phyloP scores from a whole-genome alignment of 1,284 basidiomycete genomes.

The Apiotrichum montevideense region DNA sequence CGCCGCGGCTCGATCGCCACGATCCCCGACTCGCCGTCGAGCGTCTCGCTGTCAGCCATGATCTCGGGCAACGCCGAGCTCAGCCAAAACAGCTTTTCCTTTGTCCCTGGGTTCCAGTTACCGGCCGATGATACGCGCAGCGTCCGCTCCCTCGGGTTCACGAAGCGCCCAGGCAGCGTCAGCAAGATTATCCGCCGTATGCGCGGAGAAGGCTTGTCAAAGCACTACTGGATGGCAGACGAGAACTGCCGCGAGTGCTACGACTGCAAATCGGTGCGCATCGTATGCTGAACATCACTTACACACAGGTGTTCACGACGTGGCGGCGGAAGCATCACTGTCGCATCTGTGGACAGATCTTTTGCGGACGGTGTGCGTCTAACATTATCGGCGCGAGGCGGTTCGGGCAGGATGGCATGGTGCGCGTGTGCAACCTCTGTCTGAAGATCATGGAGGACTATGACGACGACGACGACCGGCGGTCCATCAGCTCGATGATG shows the following conservation, averaged over 20 bases:
- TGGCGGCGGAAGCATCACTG: slow-evolving; percentile 94
- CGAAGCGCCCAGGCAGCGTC: slow-evolving; percentile 69
- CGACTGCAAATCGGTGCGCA: slow-evolving; percentile 60
- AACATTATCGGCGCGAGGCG: slow-evolving; percentile 93
- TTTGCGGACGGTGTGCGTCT: slow-evolving; percentile 91
- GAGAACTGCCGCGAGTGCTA: slow-evolving; percentile 93
- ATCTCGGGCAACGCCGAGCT: slow-evolving; percentile 38
- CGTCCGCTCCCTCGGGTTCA: slow-evolving; percentile 36
- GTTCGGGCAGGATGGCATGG: slow-evolving; percentile 85
- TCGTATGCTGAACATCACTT: slow-evolving; percentile 52
- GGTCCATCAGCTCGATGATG: slow-evolving; percentile 42
- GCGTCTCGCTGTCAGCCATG: slow-evolving; percentile 40
- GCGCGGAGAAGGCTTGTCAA: slow-evolving; percentile 61
- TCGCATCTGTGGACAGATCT: slow-evolving; percentile 83
- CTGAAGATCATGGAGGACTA: slow-evolving; percentile 77
- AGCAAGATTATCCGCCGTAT: slow-evolving; percentile 82
- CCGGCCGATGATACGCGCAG: slow-evolving; percentile 43
- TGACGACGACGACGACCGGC: slow-evolving; percentile 56
- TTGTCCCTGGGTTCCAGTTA: slow-evolving; percentile 44
- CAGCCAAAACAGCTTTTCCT: slow-evolving; percentile 32
- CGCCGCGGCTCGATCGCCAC: slow-evolving; percentile 40
- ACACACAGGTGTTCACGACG: slow-evolving; percentile 83
- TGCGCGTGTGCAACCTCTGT: slow-evolving; percentile 91
- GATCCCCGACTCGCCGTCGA: slow-evolving; percentile 42
- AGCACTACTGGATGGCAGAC: slow-evolving; percentile 96